Conservation (phyloP, 2,329 filamentous ascomycete genomes). For the Aphanocladium album region DNA sequence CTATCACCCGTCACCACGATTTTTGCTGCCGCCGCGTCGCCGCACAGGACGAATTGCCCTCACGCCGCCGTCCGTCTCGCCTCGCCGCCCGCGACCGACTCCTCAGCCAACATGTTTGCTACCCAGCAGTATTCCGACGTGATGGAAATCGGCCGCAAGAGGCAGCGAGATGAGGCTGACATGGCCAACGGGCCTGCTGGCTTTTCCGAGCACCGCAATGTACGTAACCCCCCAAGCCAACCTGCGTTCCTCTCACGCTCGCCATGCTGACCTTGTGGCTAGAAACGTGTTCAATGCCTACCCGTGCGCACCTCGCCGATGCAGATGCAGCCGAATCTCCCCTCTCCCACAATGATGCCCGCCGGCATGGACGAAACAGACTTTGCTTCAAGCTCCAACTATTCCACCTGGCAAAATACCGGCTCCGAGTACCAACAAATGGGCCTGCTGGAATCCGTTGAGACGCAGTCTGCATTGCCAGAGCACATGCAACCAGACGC, state of each 20-base stretch:
- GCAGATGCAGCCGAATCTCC: conserved; percentile 24
- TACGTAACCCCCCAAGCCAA: conserved; percentile 24
- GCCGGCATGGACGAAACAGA: conserved; percentile 38
- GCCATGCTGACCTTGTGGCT: neutral
- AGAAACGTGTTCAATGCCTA: conserved; percentile 53
- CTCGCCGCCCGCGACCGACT: neutral
- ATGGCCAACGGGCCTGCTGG: conserved; percentile 33
- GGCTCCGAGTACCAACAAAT: neutral
- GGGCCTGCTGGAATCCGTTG: neutral
- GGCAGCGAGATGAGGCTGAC: conserved; percentile 43
- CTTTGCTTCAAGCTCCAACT: conserved; percentile 14
- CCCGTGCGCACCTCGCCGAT: conserved; percentile 44
- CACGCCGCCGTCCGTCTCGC: neutral
- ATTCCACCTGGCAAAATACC: conserved; percentile 2
- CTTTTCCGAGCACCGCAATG: conserved; percentile 47
- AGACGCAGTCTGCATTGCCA: conserved; percentile 14
- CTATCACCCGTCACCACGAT: neutral
- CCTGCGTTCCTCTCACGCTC: neutral
- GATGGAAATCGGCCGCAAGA: conserved; percentile 37
- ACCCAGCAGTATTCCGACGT: conserved; percentile 28
- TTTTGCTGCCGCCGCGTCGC: neutral
- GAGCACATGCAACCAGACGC: conserved; percentile 14
- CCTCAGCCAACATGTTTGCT: conserved; percentile 31
- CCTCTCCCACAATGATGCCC: conserved; percentile 32
- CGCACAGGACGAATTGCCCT: neutral